phyloP scores from a whole-genome alignment of 1,139 yeast species.

The Suhomyces ambrosiae region DNA sequence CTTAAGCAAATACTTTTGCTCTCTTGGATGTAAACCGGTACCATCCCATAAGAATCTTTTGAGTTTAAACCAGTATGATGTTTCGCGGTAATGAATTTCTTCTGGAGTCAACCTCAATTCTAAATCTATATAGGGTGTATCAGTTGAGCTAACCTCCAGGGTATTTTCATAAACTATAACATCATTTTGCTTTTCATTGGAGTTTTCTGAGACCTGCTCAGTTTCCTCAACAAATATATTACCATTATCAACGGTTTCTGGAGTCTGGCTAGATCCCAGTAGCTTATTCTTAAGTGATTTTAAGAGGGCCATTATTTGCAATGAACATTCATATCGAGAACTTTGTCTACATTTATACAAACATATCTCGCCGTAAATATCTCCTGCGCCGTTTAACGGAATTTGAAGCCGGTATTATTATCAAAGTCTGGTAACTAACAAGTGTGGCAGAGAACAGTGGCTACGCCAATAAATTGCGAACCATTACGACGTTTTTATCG shows the following conservation, averaged over 20 bases:
- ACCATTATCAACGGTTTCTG: too few relatives aligned
- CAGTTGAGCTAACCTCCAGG: not conserved
- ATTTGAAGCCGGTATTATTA: too few relatives aligned
- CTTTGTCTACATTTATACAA: not conserved
- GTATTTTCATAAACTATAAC: conserved; percentile 31
- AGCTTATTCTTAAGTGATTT: not conserved
- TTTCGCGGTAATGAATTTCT: conserved; percentile 26
- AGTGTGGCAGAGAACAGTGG: too few relatives aligned
- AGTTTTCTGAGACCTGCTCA: not conserved
- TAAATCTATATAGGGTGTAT: conserved; percentile 33
- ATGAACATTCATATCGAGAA: not conserved
- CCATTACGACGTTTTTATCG: too few relatives aligned
- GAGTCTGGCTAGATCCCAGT: too few relatives aligned
- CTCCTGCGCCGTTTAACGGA: too few relatives aligned
- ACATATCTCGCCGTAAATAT: too few relatives aligned
- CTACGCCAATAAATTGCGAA: too few relatives aligned
- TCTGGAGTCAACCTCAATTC: conserved; percentile 31
- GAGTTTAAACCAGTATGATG: conserved; percentile 27
- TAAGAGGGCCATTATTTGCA: not conserved
- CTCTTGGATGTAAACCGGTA: conserved; percentile 42
- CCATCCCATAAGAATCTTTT: conserved; percentile 50
- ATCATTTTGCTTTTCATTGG: conserved; percentile 29
- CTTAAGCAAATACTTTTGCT: conserved; percentile 22
- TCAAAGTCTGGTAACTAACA: too few relatives aligned
- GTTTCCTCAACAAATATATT: not conserved